Conservation (phyloP, 2,329 filamentous ascomycete genomes). For the Colletotrichum plurivorum region DNA sequence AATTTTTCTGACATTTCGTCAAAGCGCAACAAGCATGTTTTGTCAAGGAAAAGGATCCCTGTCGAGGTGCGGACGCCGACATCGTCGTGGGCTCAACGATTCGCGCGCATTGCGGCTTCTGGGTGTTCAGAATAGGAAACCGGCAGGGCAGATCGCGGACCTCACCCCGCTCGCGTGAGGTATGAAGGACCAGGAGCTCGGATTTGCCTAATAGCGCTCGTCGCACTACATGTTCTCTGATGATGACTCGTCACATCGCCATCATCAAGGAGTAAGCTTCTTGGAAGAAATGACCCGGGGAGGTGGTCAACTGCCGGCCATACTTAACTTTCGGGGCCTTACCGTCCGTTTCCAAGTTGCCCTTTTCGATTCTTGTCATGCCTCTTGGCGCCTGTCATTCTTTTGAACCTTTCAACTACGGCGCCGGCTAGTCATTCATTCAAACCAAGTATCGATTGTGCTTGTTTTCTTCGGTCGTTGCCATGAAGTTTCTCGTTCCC, state of each 20-base stretch:
- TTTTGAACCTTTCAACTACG: background rate
- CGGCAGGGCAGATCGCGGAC: background rate
- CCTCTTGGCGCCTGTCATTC: conserved; percentile 21
- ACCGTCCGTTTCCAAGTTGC: background rate
- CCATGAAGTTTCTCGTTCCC: conserved; percentile 14
- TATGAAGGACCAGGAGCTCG: background rate
- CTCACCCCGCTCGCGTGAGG: background rate
- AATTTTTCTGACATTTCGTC: background rate
- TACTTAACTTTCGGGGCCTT: conserved; percentile 21
- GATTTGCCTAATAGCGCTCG: background rate
- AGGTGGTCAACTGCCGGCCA: conserved; percentile 7
- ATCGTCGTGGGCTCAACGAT: background rate
- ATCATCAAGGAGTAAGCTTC: conserved; percentile 2
- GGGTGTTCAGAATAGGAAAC: conserved; percentile 7
- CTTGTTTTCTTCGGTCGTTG: background rate
- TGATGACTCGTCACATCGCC: conserved; percentile 20
- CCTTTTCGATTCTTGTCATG: background rate
- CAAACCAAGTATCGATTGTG: background rate
- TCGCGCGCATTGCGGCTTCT: background rate
- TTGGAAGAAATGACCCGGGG: background rate
- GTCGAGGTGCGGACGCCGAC: background rate
- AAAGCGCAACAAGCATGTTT: conserved; percentile 6
- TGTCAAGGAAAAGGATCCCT: conserved; percentile 13
- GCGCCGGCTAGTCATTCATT: conserved; percentile 4
- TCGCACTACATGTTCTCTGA: background rate